Evolutionary conservation across 257 asterid genomes (phyloP), one percentile per base, ranked within the genome.

Genomic region (Solanum raphanifolium): DNA sequence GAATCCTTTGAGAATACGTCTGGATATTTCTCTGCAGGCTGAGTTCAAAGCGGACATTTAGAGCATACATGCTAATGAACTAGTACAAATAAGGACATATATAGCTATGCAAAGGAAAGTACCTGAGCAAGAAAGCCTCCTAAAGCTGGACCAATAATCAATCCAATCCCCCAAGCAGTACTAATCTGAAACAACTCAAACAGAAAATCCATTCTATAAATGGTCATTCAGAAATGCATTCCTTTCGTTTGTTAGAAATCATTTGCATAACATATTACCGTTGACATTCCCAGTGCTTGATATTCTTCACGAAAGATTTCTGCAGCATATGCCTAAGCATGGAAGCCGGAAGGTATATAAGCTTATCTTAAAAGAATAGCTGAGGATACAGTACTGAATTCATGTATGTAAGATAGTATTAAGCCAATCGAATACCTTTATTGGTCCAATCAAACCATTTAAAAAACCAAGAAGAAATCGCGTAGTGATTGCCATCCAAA

Each of bases 91-190:
- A 5, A 13, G 52, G 31, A 74, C 39, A 74, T 36, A 36, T 35
- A 35, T 35, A 35, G 18, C 34, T 11, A 10, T 3, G 25, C 25
- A 62, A 27, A 46, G 72, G 31, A 72, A 71, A 86, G 76, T 89
- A 94, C 98, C 98, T 93, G 96, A 89, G 96, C 94, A 75, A 94
- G 96, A 88, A 76, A 94, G 65, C 98, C 98, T 79, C 98, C 98
- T 88, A 94, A 74, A 87, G 96, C 95, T 86, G 98, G 98, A 68
- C 98, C 98, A 41, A 94, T 93, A 87, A 94, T 91, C 81, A 94
- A 89, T 86, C 96, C 96, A 34, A 92, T 88, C 36, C 94, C 98
- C 98, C 98, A 94, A 62, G 98, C 91, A 76, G 95, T 94, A 85
- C 94, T 93, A 86, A 94, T 94, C 98, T 94, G 88, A 66, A 39